phyloP scores from a whole-genome alignment of 176 grass and related monocot species.

The Carex scoparia region DNA sequence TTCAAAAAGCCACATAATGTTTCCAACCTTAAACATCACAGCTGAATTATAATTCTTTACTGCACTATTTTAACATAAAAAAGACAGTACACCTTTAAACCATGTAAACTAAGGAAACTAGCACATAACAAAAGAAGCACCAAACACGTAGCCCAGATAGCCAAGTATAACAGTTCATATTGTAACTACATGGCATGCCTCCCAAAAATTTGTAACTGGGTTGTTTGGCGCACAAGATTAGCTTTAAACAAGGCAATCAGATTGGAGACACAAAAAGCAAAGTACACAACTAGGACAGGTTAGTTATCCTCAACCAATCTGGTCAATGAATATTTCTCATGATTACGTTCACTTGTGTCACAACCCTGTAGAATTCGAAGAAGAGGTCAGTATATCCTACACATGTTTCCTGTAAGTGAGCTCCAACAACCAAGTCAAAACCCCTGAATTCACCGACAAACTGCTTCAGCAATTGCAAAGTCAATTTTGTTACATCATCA shows the following conservation, averaged over 20 bases:
- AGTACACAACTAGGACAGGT: not conserved
- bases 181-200: not conserved
- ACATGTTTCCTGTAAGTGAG: not conserved
- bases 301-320: not conserved
- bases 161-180: not conserved
- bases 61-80: not conserved
- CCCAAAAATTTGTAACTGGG: not conserved
- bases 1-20: not conserved
- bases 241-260: not conserved
- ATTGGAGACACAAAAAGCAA: not conserved
- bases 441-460: not conserved
- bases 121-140: not conserved
- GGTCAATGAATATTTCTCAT: not conserved
- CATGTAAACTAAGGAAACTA: not conserved
- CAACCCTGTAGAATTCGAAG: not conserved
- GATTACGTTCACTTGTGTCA: not conserved
- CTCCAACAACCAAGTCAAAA: not conserved
- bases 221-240: not conserved
- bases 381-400: not conserved
- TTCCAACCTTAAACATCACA: not conserved
- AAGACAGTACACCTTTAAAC: not conserved
- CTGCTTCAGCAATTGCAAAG: not conserved
- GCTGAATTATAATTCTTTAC: not conserved
- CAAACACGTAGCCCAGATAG: not conserved
- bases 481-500: not conserved